Conservation (phyloP, 2,329 filamentous ascomycete species). For the Emergomyces pasteurianus region DNA sequence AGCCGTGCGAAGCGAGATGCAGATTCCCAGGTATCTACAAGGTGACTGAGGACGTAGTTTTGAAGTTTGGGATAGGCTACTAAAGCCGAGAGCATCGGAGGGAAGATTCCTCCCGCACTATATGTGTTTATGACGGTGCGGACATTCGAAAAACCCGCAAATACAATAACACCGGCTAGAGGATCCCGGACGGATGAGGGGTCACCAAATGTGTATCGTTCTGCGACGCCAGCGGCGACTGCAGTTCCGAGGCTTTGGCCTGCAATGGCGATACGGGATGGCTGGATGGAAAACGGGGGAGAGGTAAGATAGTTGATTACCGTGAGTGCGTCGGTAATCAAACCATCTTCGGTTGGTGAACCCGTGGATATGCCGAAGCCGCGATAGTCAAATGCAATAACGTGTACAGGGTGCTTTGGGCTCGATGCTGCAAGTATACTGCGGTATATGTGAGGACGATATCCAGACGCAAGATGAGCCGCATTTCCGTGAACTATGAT, state of each 20-base stretch:
- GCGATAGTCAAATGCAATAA: constrained; percentile 83
- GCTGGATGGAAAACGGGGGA: constrained; percentile 51
- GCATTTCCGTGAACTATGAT: constrained; percentile 51
- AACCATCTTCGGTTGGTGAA: constrained; percentile 63
- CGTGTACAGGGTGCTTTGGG: constrained; percentile 52
- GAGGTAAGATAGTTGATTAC: constrained; percentile 53
- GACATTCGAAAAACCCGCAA: constrained; percentile 67
- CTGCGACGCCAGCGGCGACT: constrained; percentile 61
- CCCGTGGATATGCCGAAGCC: constrained; percentile 76
- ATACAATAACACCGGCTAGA: constrained; percentile 69
- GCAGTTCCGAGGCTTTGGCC: constrained; percentile 86
- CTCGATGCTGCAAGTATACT: constrained; percentile 59
- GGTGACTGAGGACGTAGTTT: constrained; percentile 46
- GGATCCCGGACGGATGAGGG: constrained; percentile 39
- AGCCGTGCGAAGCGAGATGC: constrained; percentile 46
- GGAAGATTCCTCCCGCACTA: constrained; percentile 63
- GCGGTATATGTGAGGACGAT: constrained; percentile 67
- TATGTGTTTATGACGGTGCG: constrained; percentile 65
- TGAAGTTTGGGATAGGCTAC: constrained; percentile 53
- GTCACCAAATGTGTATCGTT: constrained; percentile 50
- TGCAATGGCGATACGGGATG: constrained; percentile 63
- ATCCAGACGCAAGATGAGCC: constrained; percentile 68
- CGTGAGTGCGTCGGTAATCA: constrained; percentile 67
- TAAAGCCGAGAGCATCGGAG: constrained; percentile 62
- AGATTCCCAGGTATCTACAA: constrained; percentile 76